Evolutionary conservation across 2,329 filamentous ascomycete genomes (phyloP).

Genomic region (Pleurostoma richardsiae): DNA sequence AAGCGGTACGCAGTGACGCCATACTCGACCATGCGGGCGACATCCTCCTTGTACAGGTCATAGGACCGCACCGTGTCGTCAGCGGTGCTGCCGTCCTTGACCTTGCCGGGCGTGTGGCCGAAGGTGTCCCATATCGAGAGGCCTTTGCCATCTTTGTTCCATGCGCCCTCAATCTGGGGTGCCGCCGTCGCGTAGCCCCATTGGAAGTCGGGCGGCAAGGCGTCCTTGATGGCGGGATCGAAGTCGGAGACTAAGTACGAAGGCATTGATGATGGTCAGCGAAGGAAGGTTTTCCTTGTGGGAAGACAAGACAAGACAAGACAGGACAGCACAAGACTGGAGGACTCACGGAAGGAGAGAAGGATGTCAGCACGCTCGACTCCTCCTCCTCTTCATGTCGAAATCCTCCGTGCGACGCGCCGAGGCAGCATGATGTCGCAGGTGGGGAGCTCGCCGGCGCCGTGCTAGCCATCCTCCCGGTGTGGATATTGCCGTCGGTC

Average conservation of each 20-base stretch:
- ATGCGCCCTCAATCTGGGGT: slow-evolving; percentile 34
- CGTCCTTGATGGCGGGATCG: slow-evolving; percentile 17
- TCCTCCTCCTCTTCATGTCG: too few species aligned
- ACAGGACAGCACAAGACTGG: background rate
- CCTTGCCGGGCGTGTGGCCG: slow-evolving; percentile 28
- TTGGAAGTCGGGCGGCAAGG: slow-evolving; percentile 26
- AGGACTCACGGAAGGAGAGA: background rate
- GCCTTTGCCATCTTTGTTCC: slow-evolving; percentile 34
- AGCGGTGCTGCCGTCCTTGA: slow-evolving; percentile 30
- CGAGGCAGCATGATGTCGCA: too few species aligned
- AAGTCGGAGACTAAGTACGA: slow-evolving; percentile 12
- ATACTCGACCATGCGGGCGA: slow-evolving; percentile 53
- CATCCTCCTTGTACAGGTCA: slow-evolving; percentile 43
- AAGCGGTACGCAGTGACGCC: slow-evolving; percentile 59
- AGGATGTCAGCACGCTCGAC: background rate
- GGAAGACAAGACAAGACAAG: background rate
- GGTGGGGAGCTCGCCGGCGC: too few species aligned
- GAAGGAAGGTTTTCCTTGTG: background rate
- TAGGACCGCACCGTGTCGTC: slow-evolving; percentile 32
- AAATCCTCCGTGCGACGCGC: too few species aligned
- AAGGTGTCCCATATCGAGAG: slow-evolving; percentile 34
- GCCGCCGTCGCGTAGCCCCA: slow-evolving; percentile 36
- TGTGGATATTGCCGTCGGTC: background rate
- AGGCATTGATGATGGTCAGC: background rate
- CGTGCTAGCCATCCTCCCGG: background rate